Evolutionary conservation across 495 filamentous ascomycete genomes (phyloP).

Genomic region (Aspergillus sparsus): DNA sequence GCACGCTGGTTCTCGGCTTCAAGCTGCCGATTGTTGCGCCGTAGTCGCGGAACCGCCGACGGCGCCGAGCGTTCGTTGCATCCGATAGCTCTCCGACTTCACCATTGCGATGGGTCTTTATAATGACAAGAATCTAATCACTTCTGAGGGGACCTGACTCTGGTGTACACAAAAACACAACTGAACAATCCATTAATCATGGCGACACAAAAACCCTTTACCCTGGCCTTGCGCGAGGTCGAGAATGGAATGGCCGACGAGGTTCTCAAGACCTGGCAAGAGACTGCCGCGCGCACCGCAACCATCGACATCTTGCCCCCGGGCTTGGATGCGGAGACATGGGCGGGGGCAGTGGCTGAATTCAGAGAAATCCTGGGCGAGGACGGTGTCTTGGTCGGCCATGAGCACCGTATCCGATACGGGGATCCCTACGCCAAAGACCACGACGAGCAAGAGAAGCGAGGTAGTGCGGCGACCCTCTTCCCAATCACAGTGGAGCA

Average conservation of each 20-base stretch:
- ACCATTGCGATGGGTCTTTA: no score
- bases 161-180: no score
- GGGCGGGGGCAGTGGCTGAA: slow-evolving; percentile 22
- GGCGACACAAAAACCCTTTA: not conserved
- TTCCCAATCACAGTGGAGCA: slow-evolving; percentile 14
- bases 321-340: slow-evolving; percentile 25
- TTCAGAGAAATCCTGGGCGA: not conserved
- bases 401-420: slow-evolving; percentile 6
- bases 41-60: not conserved
- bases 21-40: not conserved
- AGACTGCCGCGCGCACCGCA: slow-evolving; percentile 1
- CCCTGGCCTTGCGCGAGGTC: not conserved
- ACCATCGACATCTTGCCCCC: not conserved
- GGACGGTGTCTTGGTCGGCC: slow-evolving; percentile 2
- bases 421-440: slow-evolving; percentile 5
- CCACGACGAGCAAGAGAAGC: slow-evolving; percentile 1
- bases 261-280: not conserved
- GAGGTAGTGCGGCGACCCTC: not conserved
- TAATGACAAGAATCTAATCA: no score
- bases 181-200: not conserved
- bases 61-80: not conserved
- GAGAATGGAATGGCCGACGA: slow-evolving; percentile 4
- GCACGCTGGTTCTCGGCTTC: not conserved
- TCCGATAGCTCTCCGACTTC: not conserved
- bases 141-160: no score